Percentiles rank a stretch among this genome's conserved stretches.
Evolutionary conservation across 257 asterid species (phyloP).

Genomic region (Ocimum tenuiflorum): DNA sequence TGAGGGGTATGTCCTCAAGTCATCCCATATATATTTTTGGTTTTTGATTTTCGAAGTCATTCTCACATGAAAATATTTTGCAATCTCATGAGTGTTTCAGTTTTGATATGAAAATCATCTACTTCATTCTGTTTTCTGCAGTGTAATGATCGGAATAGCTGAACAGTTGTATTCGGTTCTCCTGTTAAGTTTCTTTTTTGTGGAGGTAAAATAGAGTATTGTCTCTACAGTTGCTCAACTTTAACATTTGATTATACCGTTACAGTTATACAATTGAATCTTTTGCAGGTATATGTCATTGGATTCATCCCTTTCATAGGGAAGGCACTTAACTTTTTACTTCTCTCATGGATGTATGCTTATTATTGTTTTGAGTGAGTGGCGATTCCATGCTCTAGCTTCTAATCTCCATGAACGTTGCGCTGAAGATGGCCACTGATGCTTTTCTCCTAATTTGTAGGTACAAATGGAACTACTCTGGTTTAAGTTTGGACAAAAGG

Average conservation of each 20-base stretch:
- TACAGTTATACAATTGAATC: slow-evolving; percentile 4
- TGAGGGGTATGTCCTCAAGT: slow-evolving; percentile 49
- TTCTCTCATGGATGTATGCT: slow-evolving; percentile 97
- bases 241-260: slow-evolving; percentile 12
- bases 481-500: slow-evolving; percentile 88
- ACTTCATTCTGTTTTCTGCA: slow-evolving; percentile 24
- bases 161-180: slow-evolving; percentile 86
- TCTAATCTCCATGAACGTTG: neutral
- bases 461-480: slow-evolving; percentile 94
- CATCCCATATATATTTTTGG: neutral
- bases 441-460: slow-evolving; percentile 30
- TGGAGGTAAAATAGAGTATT: slow-evolving; percentile 48
- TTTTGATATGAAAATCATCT: slow-evolving; percentile 9
- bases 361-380: slow-evolving; percentile 98
- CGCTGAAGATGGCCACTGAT: slow-evolving; percentile 10
- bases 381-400: slow-evolving; percentile 15
- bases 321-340: slow-evolving; percentile 61
- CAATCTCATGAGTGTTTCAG: slow-evolving; percentile 8
- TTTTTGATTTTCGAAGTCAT: neutral
- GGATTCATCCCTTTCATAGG: slow-evolving; percentile 79
- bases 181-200: slow-evolving; percentile 79
- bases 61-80: neutral
- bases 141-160: slow-evolving; percentile 73
- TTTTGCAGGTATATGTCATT: slow-evolving; percentile 56
- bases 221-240: neutral